phyloP scores from a whole-genome alignment of 768 basidiomycete genomes.

The Astraeus odoratus region DNA sequence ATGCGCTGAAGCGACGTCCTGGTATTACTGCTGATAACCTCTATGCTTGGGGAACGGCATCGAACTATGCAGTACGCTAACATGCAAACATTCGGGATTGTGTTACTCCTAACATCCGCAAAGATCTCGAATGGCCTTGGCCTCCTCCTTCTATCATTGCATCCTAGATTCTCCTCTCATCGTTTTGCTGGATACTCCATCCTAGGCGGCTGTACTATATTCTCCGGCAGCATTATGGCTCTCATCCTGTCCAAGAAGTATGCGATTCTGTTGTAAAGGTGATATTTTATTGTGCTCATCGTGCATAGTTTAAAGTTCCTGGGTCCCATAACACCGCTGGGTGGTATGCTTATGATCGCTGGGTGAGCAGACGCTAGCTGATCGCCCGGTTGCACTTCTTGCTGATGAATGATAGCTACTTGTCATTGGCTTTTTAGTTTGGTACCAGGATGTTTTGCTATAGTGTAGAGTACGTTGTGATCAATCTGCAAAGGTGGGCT shows the following conservation, averaged over 20 bases:
- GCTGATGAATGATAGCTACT: constrained; percentile 34
- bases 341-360: constrained; percentile 56
- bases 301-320: constrained; percentile 38
- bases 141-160: constrained; percentile 53
- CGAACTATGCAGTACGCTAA: constrained; percentile 51
- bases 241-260: constrained; percentile 46
- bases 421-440: constrained; percentile 42
- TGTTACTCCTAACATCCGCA: constrained; percentile 6
- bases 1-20: constrained; percentile 44
- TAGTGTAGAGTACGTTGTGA: neutral
- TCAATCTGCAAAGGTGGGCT: neutral
- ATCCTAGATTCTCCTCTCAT: constrained; percentile 53
- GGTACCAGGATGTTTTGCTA: neutral
- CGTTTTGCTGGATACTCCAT: constrained; percentile 66
- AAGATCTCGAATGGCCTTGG: constrained; percentile 69
- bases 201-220: constrained; percentile 45
- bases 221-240: constrained; percentile 57
- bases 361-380: constrained; percentile 39
- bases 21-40: constrained; percentile 47
- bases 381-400: neutral
- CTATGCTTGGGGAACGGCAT: constrained; percentile 55
- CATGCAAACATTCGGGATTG: neutral
- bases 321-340: constrained; percentile 64
- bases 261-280: constrained; percentile 3
- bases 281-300: neutral